A percentile compares a stretch with the other conserved stretches of the same genome.
Conservation (phyloP, 2,329 filamentous ascomycete species). For the Aureobasidium melanogenum region DNA sequence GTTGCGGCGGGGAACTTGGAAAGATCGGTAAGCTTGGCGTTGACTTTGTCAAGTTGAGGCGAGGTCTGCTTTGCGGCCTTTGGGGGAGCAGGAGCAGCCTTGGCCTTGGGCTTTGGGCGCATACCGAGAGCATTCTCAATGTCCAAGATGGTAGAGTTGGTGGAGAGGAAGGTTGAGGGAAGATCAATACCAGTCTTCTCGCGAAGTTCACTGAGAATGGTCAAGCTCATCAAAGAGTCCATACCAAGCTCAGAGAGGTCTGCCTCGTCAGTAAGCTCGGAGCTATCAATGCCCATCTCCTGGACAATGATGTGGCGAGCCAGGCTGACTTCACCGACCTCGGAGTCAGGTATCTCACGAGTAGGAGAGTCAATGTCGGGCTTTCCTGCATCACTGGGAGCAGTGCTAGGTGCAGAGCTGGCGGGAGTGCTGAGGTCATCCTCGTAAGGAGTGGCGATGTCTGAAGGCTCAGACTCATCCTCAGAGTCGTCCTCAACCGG, state of each 20-base stretch:
- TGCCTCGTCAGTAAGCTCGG: conserved; percentile 44
- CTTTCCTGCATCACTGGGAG: conserved; percentile 33
- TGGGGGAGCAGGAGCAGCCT: conserved; percentile 18
- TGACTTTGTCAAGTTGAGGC: conserved; percentile 39
- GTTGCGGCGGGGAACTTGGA: conserved; percentile 39
- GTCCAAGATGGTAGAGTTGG: conserved; percentile 54
- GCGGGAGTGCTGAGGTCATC: conserved; percentile 38
- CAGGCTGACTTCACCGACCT: conserved; percentile 34
- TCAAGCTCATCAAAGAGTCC: conserved; percentile 46
- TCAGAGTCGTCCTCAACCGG: conserved; percentile 28
- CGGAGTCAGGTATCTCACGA: conserved; percentile 24
- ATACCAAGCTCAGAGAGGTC: conserved; percentile 53
- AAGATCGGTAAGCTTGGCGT: conserved; percentile 38
- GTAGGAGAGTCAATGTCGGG: conserved; percentile 25
- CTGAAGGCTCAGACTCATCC: conserved; percentile 33
- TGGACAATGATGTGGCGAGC: conserved; percentile 42
- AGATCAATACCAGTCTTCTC: conserved; percentile 43
- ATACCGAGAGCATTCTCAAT: conserved; percentile 57
- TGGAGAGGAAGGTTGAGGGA: conserved; percentile 47
- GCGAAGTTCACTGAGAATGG: conserved; percentile 41
- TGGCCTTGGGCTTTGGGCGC: conserved; percentile 33
- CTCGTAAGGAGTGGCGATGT: conserved; percentile 35
- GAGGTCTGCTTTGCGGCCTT: conserved; percentile 22
- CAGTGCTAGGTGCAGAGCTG: conserved; percentile 37
- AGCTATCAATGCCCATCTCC: conserved; percentile 58